Base-by-base conservation (phyloP, 805 yeast genomes). In the Hemisphaericaspora nanyangensis region DNA sequence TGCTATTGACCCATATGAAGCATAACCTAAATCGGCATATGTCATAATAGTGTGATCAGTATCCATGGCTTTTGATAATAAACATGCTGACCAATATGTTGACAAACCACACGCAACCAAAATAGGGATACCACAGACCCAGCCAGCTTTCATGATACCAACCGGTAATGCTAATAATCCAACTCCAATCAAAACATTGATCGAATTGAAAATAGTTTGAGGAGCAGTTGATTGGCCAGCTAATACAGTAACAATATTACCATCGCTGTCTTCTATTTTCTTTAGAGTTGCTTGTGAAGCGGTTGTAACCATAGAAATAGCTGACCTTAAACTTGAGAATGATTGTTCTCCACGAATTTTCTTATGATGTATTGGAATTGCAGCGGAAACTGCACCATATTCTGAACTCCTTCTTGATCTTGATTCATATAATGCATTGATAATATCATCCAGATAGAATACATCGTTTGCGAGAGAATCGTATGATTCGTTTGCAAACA, bases 1-100 rank as follows among this genome's bases (percentile, higher is more conserved):
- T 2, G 93, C 95, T 24, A 68, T 68, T 2, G 83, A 66, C 1
- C 96, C 96, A 54, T 82, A 87, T 0, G 90, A 85, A n/a, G 87
- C 85, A 51, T 77, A 82, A 3, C 95, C 95, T 35, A 89, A 69
- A 63, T 89, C 96, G 0, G 95, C 95, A 58, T 88, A 89, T 0
- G 96, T 85, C 70, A 83, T 80, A 38, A 88, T 63, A 0, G 93
- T 81, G 12, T 76, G 81, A 61, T 88, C 93, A 1, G 88, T 82
- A 45, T 82, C 88, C 73, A 88, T 73, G 47, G 95, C 80, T 43
- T 75, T 72, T 11, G 91, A 81, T 42, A 89, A 67, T 36, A 87
- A 64, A 5, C 72, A 72, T 7, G 96, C 96, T 2, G 93, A 81
- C 70, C 87, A 80, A 48, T 74, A 82, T 2, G 96, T 88, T 20